These are phyloP conservation scores for Syzygium jambos DNA, from an alignment of 345 rosid genomes.

Conservation along the genomic window DNA sequence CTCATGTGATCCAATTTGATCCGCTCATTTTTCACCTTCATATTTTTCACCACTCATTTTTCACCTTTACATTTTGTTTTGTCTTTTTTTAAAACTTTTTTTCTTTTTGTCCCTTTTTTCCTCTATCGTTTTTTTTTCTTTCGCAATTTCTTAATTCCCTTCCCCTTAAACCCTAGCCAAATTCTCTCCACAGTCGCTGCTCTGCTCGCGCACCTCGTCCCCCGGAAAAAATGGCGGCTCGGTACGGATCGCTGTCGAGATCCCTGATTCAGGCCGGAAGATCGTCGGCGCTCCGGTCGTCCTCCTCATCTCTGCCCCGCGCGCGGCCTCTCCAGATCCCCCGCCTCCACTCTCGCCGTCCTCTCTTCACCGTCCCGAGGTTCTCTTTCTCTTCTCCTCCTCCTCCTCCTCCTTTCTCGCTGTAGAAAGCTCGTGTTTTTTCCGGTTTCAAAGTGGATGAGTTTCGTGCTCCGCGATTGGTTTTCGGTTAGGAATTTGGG, in stretches of 20 bases:
- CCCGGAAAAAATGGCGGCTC: conserved; percentile 7
- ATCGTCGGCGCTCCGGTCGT: conserved; percentile 10
- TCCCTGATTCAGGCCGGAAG: conserved; percentile 9
- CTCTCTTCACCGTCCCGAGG: conserved; percentile 10
- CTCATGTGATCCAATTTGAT: background rate
- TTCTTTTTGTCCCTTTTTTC: background rate
- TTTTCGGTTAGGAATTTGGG: conserved; percentile 3
- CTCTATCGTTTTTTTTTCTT: background rate
- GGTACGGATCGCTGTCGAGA: conserved; percentile 11
- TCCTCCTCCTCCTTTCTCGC: background rate
- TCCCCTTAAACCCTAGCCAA: background rate
- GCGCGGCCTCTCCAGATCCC: background rate
- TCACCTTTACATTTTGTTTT: background rate
- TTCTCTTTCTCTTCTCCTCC: background rate
- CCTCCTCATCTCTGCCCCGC: conserved; percentile 3
- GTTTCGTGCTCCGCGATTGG: background rate
- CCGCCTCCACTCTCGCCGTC: conserved; percentile 6
- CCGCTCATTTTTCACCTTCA: background rate
- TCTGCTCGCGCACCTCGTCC: background rate
- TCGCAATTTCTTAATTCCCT: background rate
- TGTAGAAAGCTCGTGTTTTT: background rate
- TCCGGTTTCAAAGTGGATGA: background rate
- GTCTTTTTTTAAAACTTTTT: background rate
- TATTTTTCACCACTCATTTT: background rate
- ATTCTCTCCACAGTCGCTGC: background rate